Percentiles rank a stretch among this genome's conserved stretches.
Evolutionary conservation across 2,329 filamentous ascomycete species (phyloP).

Genomic region (Neofusicoccum sp.): DNA sequence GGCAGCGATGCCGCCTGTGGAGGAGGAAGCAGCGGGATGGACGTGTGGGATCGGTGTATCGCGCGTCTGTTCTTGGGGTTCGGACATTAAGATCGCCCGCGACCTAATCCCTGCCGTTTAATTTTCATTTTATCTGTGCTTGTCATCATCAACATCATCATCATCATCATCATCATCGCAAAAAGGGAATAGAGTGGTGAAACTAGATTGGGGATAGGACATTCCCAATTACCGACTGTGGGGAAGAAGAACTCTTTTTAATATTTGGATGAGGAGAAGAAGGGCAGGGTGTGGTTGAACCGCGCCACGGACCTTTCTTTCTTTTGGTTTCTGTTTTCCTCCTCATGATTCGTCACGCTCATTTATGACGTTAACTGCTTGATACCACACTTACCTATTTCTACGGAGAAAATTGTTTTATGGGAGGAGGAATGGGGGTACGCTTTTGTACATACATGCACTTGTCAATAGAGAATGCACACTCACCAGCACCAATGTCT

Average conservation of each 20-base stretch:
- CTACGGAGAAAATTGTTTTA: no score
- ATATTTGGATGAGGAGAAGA: background rate
- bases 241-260: no score
- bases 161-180: no score
- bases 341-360: background rate
- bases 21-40: conserved; percentile 1
- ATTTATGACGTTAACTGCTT: conserved; percentile 7
- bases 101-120: background rate
- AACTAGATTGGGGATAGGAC: no score
- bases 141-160: no score
- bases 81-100: background rate
- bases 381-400: background rate
- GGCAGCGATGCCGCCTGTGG: background rate
- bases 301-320: no score
- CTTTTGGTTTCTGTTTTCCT: background rate
- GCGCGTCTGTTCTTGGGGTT: conserved; percentile 3
- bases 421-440: no score
- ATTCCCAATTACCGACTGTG: no score
- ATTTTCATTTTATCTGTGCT: background rate
- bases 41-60: conserved; percentile 17
- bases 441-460: no score
- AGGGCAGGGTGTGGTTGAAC: background rate
- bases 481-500: no score
- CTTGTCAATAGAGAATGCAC: no score
- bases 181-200: no score